Base-by-base conservation (phyloP, 1,284 basidiomycete genomes). In the Ustilago crameri region DNA sequence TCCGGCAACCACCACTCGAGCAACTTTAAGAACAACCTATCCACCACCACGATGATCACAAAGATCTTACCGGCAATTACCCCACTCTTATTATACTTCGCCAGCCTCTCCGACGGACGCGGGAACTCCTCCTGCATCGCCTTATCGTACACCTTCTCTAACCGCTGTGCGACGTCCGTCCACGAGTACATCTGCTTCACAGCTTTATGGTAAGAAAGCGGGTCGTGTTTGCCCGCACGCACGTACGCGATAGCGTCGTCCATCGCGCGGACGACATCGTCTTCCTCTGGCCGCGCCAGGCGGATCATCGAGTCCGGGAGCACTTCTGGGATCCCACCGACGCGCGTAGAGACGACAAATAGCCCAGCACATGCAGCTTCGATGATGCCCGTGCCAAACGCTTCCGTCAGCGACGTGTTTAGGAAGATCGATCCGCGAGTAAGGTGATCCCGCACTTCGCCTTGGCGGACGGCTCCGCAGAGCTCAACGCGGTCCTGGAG, bases 261-360 rank as follows among this genome's bases (percentile, higher is more conserved):
- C 56, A 95, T 88, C 0, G 93, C 93, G 14, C 90, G 87, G 22
- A 95, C 88, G 4, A 98, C 88, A 81, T 97, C 89, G 54, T 90
- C 88, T 59, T 93, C 93, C 46, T 96, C 91, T 0, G 95, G 93
- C 57, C 90, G 88, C 0, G 94, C 92, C 75, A 98, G 96, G 34
- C 92, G 93, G 59, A 97, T 92, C 91, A 98, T 92, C 70, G 94
- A 91, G 46, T 90, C 86, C 0, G 96, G 96, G 18, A 99, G 85
- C 56, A 98, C 91, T 84, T 99, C 96, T 0, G 96, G 94, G 0
- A 98, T 91, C 2, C 96, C 95, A 0, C 96, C 95, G 0, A 99
- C 95, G 32, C 90, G 88, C 0, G 95, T 98, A 17, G 91, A 91
- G 34, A 98, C 96, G 37, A 98, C 91, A 79, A 96, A 95, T 9